These are phyloP conservation scores for Dendrobium huoshanense DNA, from an alignment of 106 monocot species.

Conservation along the genomic window DNA sequence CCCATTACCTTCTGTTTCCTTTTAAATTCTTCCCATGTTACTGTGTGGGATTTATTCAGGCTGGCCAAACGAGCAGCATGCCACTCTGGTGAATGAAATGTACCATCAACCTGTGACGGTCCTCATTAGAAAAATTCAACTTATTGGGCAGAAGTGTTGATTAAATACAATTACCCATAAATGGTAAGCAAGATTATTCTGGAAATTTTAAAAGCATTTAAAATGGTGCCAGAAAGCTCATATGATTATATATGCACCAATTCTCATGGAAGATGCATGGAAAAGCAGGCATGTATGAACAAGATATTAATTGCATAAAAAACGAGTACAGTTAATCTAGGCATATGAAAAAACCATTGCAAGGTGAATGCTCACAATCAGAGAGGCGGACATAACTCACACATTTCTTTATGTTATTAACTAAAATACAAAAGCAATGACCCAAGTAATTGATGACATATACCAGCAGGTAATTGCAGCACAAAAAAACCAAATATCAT, in stretches of 20 bases:
- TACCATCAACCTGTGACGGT: constrained; percentile 93
- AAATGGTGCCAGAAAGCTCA: not conserved
- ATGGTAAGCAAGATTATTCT: not conserved
- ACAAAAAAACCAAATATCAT: not conserved
- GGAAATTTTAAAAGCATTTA: not conserved
- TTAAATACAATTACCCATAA: not conserved
- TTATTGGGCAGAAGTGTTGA: not conserved
- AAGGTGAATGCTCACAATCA: not conserved
- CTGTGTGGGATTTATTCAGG: constrained; percentile 85
- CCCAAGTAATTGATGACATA: not conserved
- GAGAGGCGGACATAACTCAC: not conserved
- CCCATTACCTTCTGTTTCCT: constrained; percentile 80
- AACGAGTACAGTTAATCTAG: not conserved
- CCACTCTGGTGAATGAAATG: constrained; percentile 99
- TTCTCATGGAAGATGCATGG: not conserved
- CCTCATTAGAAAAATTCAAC: constrained; percentile 71
- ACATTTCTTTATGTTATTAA: not conserved
- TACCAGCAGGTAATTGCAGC: not conserved
- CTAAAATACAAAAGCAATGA: not conserved
- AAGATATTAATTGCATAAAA: not conserved
- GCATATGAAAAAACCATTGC: not conserved
- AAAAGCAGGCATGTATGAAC: not conserved
- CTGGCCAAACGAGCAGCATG: constrained; percentile 99
- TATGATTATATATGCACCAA: not conserved
- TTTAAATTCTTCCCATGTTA: constrained; percentile 99